phyloP scores from a whole-genome alignment of 2,329 filamentous ascomycete genomes.

The Botrytis fragariae region DNA sequence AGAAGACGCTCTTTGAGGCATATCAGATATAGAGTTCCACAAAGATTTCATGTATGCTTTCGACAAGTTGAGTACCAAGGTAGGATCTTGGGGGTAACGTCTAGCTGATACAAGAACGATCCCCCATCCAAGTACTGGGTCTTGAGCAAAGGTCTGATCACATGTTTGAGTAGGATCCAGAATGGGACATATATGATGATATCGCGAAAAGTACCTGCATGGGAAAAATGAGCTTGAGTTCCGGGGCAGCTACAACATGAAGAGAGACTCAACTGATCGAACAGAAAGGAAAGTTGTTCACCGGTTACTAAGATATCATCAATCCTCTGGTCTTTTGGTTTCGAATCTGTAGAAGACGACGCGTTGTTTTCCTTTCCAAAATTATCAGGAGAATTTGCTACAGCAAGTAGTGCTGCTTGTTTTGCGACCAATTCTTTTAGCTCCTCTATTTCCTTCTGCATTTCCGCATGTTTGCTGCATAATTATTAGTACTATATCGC shows the following conservation, averaged over 20 bases:
- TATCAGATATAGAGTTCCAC: conserved; percentile 27
- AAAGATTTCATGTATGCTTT: conserved; percentile 25
- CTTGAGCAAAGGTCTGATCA: conserved; percentile 56
- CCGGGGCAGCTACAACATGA: conserved; percentile 33
- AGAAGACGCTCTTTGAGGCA: conserved; percentile 27
- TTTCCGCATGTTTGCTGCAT: conserved; percentile 58
- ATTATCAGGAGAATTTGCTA: conserved; percentile 45
- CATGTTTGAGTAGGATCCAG: conserved; percentile 53
- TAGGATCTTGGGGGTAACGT: conserved; percentile 53
- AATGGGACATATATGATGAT: conserved; percentile 64
- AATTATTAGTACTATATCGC: background rate
- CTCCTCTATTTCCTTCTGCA: conserved; percentile 57
- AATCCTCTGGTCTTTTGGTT: conserved; percentile 18
- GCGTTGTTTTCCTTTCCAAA: conserved; percentile 51
- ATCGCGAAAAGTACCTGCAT: conserved; percentile 58
- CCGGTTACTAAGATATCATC: conserved; percentile 22
- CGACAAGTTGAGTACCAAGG: conserved; percentile 43
- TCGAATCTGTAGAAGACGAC: conserved; percentile 42
- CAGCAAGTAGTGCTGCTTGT: conserved; percentile 18
- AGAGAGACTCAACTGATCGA: conserved; percentile 24
- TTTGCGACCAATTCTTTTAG: conserved; percentile 42
- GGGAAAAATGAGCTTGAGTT: conserved; percentile 1
- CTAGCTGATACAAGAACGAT: conserved; percentile 61
- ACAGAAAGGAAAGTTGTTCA: conserved; percentile 21
- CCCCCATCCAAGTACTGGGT: conserved; percentile 67